These are phyloP conservation scores for Fraxinus anomala DNA, from an alignment of 257 asterid species.

Conservation along the genomic window DNA sequence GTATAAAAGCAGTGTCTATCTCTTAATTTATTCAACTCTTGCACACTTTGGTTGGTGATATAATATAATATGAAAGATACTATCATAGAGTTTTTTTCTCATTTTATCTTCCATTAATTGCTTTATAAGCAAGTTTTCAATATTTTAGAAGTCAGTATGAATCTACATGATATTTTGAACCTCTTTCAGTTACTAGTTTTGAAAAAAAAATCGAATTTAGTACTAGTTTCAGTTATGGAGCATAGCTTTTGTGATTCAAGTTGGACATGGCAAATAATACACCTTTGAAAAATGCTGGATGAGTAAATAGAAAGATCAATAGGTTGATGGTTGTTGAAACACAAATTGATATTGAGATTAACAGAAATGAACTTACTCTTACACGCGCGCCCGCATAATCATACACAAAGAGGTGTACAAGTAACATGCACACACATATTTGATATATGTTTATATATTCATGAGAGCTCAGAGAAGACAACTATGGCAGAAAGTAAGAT, in stretches of 20 bases:
- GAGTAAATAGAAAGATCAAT: too few species aligned
- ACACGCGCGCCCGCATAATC: too few species aligned
- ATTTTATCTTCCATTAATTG: neutral
- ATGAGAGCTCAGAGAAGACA: neutral
- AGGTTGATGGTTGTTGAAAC: neutral
- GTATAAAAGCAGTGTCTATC: neutral
- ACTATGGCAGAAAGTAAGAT: neutral
- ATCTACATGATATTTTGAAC: neutral
- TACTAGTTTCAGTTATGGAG: neutral
- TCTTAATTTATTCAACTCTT: neutral
- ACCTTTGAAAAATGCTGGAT: too few species aligned
- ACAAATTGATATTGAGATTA: too few species aligned
- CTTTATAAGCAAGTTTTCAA: neutral
- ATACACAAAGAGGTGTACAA: too few species aligned
- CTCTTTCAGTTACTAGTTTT: neutral
- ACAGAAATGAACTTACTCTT: neutral
- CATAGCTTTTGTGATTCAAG: neutral
- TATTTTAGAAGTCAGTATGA: too few species aligned
- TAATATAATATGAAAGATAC: neutral
- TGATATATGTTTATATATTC: too few species aligned
- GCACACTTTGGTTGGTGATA: neutral
- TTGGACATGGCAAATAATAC: too few species aligned
- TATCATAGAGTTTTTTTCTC: neutral
- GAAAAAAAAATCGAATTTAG: neutral
- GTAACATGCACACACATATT: too few species aligned